A percentile compares a stretch with the other conserved stretches of the same genome.
phyloP scores from a whole-genome alignment of 1,139 yeast species.

The Arxiozyma telluris region DNA sequence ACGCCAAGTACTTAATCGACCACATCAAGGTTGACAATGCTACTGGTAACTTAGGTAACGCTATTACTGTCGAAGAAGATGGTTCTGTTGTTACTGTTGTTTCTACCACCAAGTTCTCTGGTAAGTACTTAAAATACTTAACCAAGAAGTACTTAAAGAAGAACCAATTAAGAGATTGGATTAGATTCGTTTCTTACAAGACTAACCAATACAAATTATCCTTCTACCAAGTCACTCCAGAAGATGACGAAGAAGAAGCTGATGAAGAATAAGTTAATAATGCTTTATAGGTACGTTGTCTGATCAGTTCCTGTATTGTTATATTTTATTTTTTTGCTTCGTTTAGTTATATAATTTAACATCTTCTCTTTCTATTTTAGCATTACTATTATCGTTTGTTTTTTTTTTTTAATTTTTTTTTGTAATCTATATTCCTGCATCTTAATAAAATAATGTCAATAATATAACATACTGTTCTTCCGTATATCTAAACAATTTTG shows the following conservation, averaged over 20 bases:
- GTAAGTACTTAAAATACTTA: slow-evolving; percentile 98
- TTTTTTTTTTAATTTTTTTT: too few species aligned
- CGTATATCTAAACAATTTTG: neutral
- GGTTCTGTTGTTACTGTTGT: slow-evolving; percentile 78
- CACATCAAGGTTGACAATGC: slow-evolving; percentile 98
- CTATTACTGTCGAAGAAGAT: slow-evolving; percentile 79
- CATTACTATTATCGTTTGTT: neutral
- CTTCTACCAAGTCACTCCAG: slow-evolving; percentile 98
- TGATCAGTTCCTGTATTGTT: neutral
- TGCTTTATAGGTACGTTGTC: neutral
- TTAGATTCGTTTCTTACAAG: slow-evolving; percentile 95
- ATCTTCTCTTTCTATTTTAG: neutral
- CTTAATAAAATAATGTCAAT: too few species aligned
- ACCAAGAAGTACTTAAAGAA: slow-evolving; percentile 99
- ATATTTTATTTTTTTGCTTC: slow-evolving; percentile 1
- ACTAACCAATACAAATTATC: slow-evolving; percentile 96
- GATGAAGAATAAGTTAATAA: slow-evolving; percentile 37
- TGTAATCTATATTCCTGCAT: neutral
- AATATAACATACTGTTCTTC: too few species aligned
- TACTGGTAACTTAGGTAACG: slow-evolving; percentile 95
- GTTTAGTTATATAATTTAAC: neutral
- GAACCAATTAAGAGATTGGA: slow-evolving; percentile 99
- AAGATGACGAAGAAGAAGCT: slow-evolving; percentile 93
- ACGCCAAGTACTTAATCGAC: slow-evolving; percentile 96
- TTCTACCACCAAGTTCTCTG: slow-evolving; percentile 93